These are phyloP conservation scores for Smittium mucronatum DNA, from an alignment of 371 early-diverging fungal species.

Conservation along the genomic window DNA sequence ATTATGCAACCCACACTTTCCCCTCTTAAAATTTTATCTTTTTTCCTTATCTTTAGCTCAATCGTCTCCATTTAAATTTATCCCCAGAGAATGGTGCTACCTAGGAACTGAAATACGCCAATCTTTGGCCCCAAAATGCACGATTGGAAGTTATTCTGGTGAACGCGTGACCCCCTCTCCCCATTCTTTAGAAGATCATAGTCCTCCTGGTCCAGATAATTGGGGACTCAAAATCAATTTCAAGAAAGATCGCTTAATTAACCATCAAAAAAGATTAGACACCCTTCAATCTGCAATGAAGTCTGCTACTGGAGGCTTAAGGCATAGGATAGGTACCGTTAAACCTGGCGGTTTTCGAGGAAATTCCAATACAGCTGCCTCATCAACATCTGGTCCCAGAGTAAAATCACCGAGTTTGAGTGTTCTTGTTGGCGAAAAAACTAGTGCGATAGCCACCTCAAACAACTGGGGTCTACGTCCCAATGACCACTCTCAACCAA, in stretches of 20 bases:
- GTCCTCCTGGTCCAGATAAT: neutral
- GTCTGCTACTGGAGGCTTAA: neutral
- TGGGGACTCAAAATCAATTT: conserved; percentile 9
- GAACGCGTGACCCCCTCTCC: neutral
- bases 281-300: neutral
- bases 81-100: conserved; percentile 12
- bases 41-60: neutral
- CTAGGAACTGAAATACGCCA: neutral
- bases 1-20: too few species aligned
- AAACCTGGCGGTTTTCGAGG: neutral
- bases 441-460: neutral
- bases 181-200: neutral
- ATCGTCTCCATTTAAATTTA: conserved; percentile 1
- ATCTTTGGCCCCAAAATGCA: conserved; percentile 1
- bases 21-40: neutral
- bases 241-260: neutral
- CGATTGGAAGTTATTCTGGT: conserved; percentile 9
- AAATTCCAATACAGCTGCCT: neutral
- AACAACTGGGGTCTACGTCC: neutral
- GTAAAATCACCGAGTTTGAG: neutral
- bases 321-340: neutral
- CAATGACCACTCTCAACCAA: neutral
- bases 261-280: conserved; percentile 2
- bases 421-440: neutral
- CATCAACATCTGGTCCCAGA: neutral